Percentiles rank a stretch among this genome's conserved stretches.
Conservation (phyloP, 2,329 filamentous ascomycete genomes). For the Colletotrichum sp. region DNA sequence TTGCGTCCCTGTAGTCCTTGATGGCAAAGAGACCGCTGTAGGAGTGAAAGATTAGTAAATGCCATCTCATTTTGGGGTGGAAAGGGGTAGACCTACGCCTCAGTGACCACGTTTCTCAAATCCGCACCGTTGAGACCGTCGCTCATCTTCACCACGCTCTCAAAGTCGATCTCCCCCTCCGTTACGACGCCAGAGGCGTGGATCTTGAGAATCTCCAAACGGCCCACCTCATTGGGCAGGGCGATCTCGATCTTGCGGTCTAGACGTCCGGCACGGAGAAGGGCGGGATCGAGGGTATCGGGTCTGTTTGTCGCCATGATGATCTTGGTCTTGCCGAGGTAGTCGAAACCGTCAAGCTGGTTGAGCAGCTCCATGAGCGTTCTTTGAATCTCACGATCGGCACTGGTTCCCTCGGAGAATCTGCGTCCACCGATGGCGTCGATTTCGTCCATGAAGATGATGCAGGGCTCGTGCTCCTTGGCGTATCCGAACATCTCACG, state of each 20-base stretch:
- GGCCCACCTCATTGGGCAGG: conserved; percentile 93
- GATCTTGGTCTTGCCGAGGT: conserved; percentile 99
- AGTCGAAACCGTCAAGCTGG: conserved; percentile 98
- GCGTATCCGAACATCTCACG: conserved; percentile 99
- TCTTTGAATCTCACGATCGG: conserved; percentile 96
- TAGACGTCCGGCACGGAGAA: conserved; percentile 89
- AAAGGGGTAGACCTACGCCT: conserved; percentile 75
- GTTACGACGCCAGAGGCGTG: conserved; percentile 85
- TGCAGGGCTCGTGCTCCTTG: conserved; percentile 98
- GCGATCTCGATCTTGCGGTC: conserved; percentile 99
- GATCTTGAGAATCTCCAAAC: conserved; percentile 97
- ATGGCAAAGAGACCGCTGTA: conserved; percentile 91
- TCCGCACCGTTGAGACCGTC: conserved; percentile 97
- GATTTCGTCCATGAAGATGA: conserved; percentile 99
- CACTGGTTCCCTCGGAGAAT: conserved; percentile 96
- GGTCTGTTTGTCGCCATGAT: conserved; percentile 99
- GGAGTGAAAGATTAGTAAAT: conserved; percentile 28
- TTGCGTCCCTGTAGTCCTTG: conserved; percentile 94
- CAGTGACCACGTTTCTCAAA: conserved; percentile 95
- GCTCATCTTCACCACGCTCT: conserved; percentile 99
- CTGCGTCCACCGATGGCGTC: conserved; percentile 96
- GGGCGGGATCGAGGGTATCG: conserved; percentile 91
- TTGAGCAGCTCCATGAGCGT: conserved; percentile 99
- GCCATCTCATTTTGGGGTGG: not conserved
- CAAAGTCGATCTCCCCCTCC: conserved; percentile 96